Percentiles rank a stretch among this genome's conserved stretches.
Conservation (phyloP, 139 green algal genomes). For the Coelastrella sp. region DNA sequence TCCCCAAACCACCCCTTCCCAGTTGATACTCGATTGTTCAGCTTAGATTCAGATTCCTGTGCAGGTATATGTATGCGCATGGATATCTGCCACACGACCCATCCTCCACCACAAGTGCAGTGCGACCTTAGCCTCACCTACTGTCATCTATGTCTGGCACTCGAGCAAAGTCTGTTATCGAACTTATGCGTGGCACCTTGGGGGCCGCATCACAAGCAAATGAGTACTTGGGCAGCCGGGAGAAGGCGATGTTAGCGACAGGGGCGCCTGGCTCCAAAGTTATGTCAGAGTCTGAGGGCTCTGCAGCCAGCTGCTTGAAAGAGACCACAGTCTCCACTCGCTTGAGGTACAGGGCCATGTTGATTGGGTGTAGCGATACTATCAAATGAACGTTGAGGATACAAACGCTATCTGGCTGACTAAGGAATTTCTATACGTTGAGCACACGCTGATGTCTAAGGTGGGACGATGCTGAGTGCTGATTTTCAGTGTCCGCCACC, state of each 20-base stretch:
- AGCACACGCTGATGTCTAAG: too few species aligned
- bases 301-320: constrained; percentile 21
- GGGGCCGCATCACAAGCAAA: constrained; percentile 15
- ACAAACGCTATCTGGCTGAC: too few species aligned
- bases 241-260: constrained; percentile 14
- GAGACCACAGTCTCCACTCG: constrained; percentile 42
- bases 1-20: too few species aligned
- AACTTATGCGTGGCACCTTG: constrained; percentile 20
- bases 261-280: constrained; percentile 32
- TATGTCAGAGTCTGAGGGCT: background rate
- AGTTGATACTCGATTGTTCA: too few species aligned
- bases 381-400: too few species aligned
- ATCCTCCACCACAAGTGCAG: too few species aligned
- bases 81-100: too few species aligned
- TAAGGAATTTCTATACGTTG: too few species aligned
- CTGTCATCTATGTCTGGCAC: constrained; percentile 39
- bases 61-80: too few species aligned
- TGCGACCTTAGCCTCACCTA: background rate
- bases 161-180: constrained; percentile 2
- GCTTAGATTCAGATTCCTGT: too few species aligned
- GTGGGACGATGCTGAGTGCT: too few species aligned
- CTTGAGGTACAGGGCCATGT: constrained; percentile 38
- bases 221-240: constrained; percentile 25
- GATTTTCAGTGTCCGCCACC: constrained; percentile 10
- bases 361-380: too few species aligned